phyloP scores from a whole-genome alignment of 2,329 filamentous ascomycete genomes.

The Fusarium proliferatum region DNA sequence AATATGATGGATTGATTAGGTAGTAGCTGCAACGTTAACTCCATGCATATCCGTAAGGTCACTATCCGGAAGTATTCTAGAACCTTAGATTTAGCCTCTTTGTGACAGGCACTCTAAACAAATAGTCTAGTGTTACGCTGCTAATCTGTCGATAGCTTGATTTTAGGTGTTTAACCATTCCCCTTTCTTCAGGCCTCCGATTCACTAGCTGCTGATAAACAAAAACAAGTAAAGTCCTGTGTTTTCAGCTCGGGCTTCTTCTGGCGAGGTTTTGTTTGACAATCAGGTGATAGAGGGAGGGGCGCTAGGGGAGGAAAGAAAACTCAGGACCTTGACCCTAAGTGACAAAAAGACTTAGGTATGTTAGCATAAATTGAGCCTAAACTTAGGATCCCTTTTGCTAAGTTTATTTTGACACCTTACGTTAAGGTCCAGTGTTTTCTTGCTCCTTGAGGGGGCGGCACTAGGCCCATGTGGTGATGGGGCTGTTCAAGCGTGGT shows the following conservation, averaged over 20 bases:
- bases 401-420: too few relatives aligned
- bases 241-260: neutral
- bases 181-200: neutral
- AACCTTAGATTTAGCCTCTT: neutral
- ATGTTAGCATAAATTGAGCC: too few relatives aligned
- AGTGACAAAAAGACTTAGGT: too few relatives aligned
- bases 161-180: neutral
- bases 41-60: neutral
- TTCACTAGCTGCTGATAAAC: neutral
- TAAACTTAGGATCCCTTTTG: too few relatives aligned
- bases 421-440: too few relatives aligned
- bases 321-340: too few relatives aligned
- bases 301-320: neutral
- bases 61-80: neutral
- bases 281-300: slow-evolving; percentile 14
- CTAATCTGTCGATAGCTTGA: neutral
- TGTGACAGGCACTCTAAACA: neutral
- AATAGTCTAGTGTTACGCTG: neutral
- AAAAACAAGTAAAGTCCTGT: neutral
- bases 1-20: neutral
- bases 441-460: neutral
- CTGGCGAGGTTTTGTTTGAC: slow-evolving; percentile 6
- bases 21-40: neutral
- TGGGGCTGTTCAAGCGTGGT: neutral
- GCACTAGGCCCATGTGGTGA: neutral